Percentiles rank a stretch among this genome's conserved stretches.
Conservation (phyloP, 345 rosid species). For the Ceriops decandra region DNA sequence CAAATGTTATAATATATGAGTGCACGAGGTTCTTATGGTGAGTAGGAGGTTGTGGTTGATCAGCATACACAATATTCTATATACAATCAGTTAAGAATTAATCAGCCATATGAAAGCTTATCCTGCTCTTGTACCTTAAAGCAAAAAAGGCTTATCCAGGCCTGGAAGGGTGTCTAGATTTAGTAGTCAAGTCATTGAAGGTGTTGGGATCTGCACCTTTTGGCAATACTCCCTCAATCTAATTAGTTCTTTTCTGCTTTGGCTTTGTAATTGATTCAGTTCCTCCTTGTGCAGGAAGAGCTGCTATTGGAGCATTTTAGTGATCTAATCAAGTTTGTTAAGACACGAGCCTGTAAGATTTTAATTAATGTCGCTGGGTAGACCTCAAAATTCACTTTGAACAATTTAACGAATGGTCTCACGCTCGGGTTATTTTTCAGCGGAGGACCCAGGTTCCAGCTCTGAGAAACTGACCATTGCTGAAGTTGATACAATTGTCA, state of each 20-base stretch:
- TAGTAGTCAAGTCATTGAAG: not conserved
- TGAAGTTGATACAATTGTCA: conserved; percentile 83
- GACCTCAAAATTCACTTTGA: not conserved
- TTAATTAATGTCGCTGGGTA: not conserved
- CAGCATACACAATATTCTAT: too few species aligned
- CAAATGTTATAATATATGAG: too few species aligned
- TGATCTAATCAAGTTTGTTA: conserved; percentile 86
- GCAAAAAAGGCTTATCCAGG: too few species aligned
- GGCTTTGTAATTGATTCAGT: not conserved
- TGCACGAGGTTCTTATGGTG: too few species aligned
- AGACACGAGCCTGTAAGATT: conserved; percentile 77
- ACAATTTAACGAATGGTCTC: not conserved
- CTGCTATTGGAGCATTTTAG: conserved; percentile 84
- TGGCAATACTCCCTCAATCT: not conserved
- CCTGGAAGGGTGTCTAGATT: not conserved
- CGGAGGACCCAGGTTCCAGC: conserved; percentile 71
- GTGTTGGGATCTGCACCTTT: not conserved
- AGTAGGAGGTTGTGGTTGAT: too few species aligned
- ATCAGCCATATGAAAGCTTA: too few species aligned
- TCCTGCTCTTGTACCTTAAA: too few species aligned
- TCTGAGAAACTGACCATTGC: conserved; percentile 63
- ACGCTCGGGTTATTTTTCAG: conserved; percentile 26
- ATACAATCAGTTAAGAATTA: too few species aligned
- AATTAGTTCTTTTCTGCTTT: not conserved
- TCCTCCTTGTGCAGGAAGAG: conserved; percentile 63